Evolutionary conservation across 202 grass and related monocot species (phyloP).

Genomic region (Miscanthus sacchariflorus): DNA sequence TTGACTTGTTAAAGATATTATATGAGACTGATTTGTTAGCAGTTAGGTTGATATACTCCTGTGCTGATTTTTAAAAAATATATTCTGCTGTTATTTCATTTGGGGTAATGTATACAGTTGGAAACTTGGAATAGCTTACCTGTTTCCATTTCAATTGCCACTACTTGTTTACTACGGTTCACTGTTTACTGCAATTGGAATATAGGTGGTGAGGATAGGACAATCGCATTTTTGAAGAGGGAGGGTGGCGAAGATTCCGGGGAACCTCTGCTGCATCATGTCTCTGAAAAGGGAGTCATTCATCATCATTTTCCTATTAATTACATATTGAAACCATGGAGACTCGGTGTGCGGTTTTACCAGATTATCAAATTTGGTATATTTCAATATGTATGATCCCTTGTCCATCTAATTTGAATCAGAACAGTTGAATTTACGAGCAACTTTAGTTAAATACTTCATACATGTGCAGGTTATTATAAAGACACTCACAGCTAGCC

Average conservation of each 20-base stretch:
- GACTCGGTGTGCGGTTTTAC: slow-evolving; percentile 76
- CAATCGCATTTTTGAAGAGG: slow-evolving; percentile 87
- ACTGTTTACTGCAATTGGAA: slow-evolving; percentile 43
- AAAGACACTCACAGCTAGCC: slow-evolving; percentile 78
- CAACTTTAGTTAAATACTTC: slow-evolving; percentile 23
- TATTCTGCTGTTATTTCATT: slow-evolving; percentile 6
- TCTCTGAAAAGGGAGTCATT: slow-evolving; percentile 70
- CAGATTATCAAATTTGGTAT: slow-evolving; percentile 90
- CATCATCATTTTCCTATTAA: slow-evolving; percentile 91
- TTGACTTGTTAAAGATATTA: slow-evolving; percentile 1
- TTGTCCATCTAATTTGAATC: slow-evolving; percentile 27
- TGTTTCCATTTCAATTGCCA: slow-evolving; percentile 11
- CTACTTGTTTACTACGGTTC: slow-evolving; percentile 2
- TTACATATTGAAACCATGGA: slow-evolving; percentile 86
- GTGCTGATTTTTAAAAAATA: not conserved
- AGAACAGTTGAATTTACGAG: slow-evolving; percentile 3
- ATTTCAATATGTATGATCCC: slow-evolving; percentile 86
- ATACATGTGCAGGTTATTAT: slow-evolving; percentile 70
- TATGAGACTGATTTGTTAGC: not conserved
- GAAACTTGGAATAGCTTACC: slow-evolving; percentile 6
- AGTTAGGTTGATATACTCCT: slow-evolving; percentile 13
- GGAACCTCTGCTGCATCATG: slow-evolving; percentile 60
- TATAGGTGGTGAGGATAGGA: slow-evolving; percentile 84
- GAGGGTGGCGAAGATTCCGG: slow-evolving; percentile 62
- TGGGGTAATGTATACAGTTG: not conserved